Conservation (phyloP, 2,329 filamentous ascomycete species). For the Nemania abortiva region DNA sequence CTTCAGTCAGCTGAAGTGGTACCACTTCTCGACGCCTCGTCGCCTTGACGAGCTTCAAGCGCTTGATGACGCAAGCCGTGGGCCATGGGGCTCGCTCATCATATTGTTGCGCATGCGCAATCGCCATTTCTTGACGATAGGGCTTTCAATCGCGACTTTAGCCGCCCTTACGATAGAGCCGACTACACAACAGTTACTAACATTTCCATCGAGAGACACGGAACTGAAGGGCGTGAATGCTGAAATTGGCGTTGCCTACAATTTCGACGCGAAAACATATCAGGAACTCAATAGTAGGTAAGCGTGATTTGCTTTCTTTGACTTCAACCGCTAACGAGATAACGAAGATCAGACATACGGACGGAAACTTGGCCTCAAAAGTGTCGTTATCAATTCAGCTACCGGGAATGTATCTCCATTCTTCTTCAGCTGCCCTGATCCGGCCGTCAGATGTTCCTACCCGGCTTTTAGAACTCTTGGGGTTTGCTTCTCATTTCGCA, state of each 20-base stretch:
- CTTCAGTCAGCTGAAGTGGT: slow-evolving; percentile 5
- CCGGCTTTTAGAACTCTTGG: background rate
- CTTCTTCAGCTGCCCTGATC: background rate
- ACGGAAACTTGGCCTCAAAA: background rate
- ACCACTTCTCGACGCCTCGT: background rate
- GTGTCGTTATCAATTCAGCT: background rate
- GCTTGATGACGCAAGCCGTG: background rate
- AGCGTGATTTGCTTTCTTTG: too few relatives aligned
- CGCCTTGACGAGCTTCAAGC: background rate
- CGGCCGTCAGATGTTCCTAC: background rate
- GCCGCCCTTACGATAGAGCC: background rate
- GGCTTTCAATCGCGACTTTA: background rate
- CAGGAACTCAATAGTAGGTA: too few relatives aligned
- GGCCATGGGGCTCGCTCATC: slow-evolving; percentile 2
- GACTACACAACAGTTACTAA: background rate
- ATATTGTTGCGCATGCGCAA: background rate
- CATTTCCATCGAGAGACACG: background rate
- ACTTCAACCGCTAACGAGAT: too few relatives aligned
- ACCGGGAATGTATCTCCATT: background rate
- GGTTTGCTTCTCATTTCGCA: slow-evolving; percentile 3
- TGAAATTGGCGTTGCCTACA: background rate
- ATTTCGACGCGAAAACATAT: too few relatives aligned
- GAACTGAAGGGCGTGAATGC: background rate
- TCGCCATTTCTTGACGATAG: background rate
- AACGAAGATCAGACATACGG: too few relatives aligned